Evolutionary conservation across 225 moss, liverwort and hornwort genomes (phyloP).

Genomic region (Sphagnum contortum): DNA sequence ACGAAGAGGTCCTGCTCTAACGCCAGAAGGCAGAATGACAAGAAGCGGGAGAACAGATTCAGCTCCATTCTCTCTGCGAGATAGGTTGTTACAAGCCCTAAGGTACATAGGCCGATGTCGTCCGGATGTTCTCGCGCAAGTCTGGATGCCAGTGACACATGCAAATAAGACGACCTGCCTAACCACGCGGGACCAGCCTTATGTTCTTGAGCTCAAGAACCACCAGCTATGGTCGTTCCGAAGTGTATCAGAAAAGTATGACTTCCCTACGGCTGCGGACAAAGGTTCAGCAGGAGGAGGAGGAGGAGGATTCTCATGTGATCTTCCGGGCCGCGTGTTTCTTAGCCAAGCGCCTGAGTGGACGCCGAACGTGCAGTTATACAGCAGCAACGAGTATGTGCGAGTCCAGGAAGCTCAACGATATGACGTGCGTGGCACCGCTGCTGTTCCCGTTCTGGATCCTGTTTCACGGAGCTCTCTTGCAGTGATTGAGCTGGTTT

Average conservation of each 20-base stretch:
- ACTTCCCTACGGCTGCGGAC: conserved; percentile 71
- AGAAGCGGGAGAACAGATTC: too few relatives aligned
- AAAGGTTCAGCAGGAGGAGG: conserved; percentile 35
- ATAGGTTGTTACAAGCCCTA: conserved; percentile 38
- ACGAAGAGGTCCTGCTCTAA: too few relatives aligned
- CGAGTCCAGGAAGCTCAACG: conserved; percentile 80
- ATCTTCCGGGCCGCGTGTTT: conserved; percentile 80
- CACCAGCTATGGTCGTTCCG: conserved; percentile 60
- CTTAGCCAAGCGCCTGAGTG: conserved; percentile 63
- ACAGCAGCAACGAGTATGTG: conserved; percentile 68
- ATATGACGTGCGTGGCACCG: conserved; percentile 71
- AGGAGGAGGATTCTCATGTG: too few relatives aligned
- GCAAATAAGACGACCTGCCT: conserved; percentile 34
- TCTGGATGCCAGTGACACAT: conserved; percentile 76
- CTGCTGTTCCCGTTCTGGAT: conserved; percentile 90
- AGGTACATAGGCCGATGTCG: conserved; percentile 28
- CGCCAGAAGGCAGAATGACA: too few relatives aligned
- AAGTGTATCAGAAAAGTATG: conserved; percentile 63
- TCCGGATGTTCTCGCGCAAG: conserved; percentile 60
- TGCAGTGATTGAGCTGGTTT: conserved; percentile 89
- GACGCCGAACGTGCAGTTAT: conserved; percentile 97
- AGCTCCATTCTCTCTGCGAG: conserved; percentile 8
- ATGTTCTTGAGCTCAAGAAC: conserved; percentile 40
- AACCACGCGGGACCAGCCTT: conserved; percentile 78
- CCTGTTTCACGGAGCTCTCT: conserved; percentile 48